Percentiles rank a stretch among this genome's conserved stretches.
phyloP scores from a whole-genome alignment of 2,329 filamentous ascomycete species.

The Ophiocordyceps camponoti-floridani region DNA sequence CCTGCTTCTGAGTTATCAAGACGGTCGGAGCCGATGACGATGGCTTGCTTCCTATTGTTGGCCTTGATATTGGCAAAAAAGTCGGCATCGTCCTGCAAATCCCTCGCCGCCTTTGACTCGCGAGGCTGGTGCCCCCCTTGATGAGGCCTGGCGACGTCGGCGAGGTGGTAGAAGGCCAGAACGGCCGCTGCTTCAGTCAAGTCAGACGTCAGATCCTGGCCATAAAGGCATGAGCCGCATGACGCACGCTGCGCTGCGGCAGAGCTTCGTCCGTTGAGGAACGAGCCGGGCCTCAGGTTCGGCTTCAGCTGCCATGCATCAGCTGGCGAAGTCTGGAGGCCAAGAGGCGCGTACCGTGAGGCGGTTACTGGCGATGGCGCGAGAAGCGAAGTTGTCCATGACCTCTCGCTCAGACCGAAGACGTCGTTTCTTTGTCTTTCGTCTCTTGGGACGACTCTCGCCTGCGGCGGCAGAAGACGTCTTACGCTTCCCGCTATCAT shows the following conservation, averaged over 20 bases:
- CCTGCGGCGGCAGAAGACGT: background rate
- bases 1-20: background rate
- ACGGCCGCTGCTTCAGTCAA: slow-evolving; percentile 24
- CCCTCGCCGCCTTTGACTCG: slow-evolving; percentile 11
- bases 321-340: background rate
- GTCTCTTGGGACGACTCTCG: slow-evolving; percentile 1
- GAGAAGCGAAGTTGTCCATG: slow-evolving; percentile 36
- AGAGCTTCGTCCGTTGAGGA: slow-evolving; percentile 14
- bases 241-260: slow-evolving; percentile 5
- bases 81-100: slow-evolving; percentile 16
- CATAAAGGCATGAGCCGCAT: background rate
- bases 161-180: slow-evolving; percentile 33
- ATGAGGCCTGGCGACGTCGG: slow-evolving; percentile 4
- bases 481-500: slow-evolving; percentile 2
- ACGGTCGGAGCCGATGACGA: background rate
- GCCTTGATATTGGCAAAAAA: slow-evolving; percentile 12
- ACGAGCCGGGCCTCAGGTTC: slow-evolving; percentile 13
- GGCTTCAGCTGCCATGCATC: slow-evolving; percentile 13
- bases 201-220: slow-evolving; percentile 4
- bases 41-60: background rate
- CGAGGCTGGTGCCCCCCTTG: background rate
- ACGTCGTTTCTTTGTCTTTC: slow-evolving; percentile 8
- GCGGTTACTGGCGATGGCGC: slow-evolving; percentile 25
- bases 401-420: slow-evolving; percentile 24
- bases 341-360: slow-evolving; percentile 11